Percentiles rank a stretch among this genome's conserved stretches.
Conservation (phyloP, 345 rosid species). For the Eucalyptus pumila region DNA sequence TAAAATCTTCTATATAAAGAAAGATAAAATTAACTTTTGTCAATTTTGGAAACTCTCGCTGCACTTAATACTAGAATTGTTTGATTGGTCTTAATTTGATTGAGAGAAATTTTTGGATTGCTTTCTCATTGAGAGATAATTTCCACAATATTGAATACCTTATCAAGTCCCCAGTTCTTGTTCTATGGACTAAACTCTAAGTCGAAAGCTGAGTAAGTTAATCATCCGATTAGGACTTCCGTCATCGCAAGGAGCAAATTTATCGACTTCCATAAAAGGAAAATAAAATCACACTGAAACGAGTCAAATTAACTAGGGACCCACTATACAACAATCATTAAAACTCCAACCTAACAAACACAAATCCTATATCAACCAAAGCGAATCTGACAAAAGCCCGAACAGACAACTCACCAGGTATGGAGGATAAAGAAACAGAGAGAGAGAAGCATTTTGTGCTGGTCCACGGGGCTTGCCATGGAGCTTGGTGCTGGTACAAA, state of each 20-base stretch:
- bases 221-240: neutral
- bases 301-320: neutral
- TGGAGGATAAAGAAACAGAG: neutral
- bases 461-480: conserved; percentile 32
- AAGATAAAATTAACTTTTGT: neutral
- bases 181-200: neutral
- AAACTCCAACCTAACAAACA: neutral
- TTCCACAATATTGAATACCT: neutral
- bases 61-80: neutral
- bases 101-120: neutral
- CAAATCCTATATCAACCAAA: neutral
- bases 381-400: neutral
- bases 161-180: neutral
- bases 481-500: conserved; percentile 39
- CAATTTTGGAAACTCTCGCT: neutral
- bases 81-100: neutral
- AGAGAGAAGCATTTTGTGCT: conserved; percentile 14
- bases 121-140: neutral
- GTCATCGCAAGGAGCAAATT: neutral
- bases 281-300: neutral
- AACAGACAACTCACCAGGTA: neutral
- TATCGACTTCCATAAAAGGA: neutral
- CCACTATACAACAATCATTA: neutral
- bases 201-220: neutral
- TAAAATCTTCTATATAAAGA: neutral